These are phyloP conservation scores for Blastomyces gilchristii DNA, from an alignment of 2,329 filamentous ascomycete genomes.

Conservation along the genomic window DNA sequence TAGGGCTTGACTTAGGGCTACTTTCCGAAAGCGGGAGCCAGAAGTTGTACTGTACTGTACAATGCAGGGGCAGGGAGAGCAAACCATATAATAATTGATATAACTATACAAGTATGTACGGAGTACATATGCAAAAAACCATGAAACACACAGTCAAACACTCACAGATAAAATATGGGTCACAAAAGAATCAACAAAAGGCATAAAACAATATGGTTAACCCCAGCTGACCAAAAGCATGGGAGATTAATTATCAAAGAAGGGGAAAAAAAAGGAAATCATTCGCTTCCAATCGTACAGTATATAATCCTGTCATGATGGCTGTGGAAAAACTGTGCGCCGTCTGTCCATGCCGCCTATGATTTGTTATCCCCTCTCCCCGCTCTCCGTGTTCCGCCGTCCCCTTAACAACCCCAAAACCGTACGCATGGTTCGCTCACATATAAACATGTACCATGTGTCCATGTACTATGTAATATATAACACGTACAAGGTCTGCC, in stretches of 20 bases:
- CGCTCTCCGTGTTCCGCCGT: background rate
- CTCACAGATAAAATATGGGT: background rate
- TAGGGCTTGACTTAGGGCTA: background rate
- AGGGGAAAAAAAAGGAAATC: background rate
- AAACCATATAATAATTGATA: background rate
- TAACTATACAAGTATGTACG: background rate
- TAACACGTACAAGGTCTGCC: background rate
- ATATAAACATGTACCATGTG: background rate
- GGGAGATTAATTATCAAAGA: background rate
- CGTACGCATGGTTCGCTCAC: background rate
- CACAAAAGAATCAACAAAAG: background rate
- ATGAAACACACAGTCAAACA: background rate
- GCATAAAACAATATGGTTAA: background rate
- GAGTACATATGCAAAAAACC: background rate
- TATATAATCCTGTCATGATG: background rate
- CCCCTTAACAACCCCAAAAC: background rate
- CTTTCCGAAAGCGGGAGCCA: background rate
- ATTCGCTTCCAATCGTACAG: conserved; percentile 2
- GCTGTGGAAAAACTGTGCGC: background rate
- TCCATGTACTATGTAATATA: background rate
- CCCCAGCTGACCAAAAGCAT: background rate
- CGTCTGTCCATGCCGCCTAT: background rate
- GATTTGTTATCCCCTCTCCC: background rate
- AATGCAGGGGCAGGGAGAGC: background rate
- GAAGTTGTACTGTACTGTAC: background rate